A percentile compares a stretch with the other conserved stretches of the same genome.
These are phyloP conservation scores for Nitzschia palea DNA, from an alignment of 108 stramenopile genomes.

Conservation along the genomic window DNA sequence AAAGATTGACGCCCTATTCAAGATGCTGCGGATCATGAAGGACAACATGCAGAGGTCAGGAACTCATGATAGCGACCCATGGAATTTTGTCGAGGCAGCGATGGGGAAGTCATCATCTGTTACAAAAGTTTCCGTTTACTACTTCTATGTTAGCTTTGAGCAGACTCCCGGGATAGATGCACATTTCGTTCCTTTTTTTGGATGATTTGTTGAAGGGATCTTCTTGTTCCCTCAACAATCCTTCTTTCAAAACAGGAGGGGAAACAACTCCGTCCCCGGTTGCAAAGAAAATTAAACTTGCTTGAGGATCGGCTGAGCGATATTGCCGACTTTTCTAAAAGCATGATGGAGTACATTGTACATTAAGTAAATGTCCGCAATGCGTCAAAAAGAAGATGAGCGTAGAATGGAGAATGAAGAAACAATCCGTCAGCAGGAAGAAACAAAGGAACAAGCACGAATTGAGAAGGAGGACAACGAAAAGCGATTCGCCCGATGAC, in stretches of 20 bases:
- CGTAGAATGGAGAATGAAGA: neutral
- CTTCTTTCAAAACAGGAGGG: neutral
- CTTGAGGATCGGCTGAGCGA: neutral
- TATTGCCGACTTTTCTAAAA: neutral
- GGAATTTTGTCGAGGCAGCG: slow-evolving; percentile 4
- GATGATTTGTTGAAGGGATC: neutral
- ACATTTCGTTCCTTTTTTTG: neutral
- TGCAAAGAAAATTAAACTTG: neutral
- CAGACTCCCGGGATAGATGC: neutral
- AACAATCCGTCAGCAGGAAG: too few relatives aligned
- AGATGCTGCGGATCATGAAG: neutral
- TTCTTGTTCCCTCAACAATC: neutral
- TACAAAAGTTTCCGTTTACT: neutral
- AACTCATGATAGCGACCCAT: slow-evolving; percentile 5
- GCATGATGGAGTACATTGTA: neutral
- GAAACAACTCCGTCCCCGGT: neutral
- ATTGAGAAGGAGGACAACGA: neutral
- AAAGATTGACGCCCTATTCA: neutral
- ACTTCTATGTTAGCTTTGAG: slow-evolving; percentile 5
- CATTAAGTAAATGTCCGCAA: too few relatives aligned
- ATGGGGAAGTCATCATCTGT: neutral
- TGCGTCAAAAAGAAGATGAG: too few relatives aligned
- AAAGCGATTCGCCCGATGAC: neutral
- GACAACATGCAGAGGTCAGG: neutral
- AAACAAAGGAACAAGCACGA: too few relatives aligned